A percentile compares a stretch with the other conserved stretches of the same genome.
phyloP scores from a whole-genome alignment of 2,329 filamentous ascomycete genomes.

The Pseudogymnoascus sp. region DNA sequence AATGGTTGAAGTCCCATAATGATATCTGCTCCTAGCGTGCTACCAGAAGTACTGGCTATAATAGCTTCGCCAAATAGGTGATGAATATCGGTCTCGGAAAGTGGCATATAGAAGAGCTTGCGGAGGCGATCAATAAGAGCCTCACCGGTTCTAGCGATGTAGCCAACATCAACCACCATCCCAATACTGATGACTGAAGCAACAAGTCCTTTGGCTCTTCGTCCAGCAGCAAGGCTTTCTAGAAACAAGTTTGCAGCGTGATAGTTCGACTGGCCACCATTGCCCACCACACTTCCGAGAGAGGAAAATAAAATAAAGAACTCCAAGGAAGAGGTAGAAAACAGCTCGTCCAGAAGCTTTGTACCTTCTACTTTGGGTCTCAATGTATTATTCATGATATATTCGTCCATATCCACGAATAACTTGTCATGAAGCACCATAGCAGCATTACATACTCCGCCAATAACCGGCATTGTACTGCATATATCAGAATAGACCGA shows the following conservation, averaged over 20 bases:
- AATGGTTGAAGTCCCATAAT: not conserved
- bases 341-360: conserved; percentile 27
- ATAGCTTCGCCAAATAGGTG: conserved; percentile 5
- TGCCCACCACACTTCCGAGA: conserved; percentile 29
- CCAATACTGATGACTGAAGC: conserved; percentile 25
- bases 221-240: conserved; percentile 23
- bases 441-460: conserved; percentile 36
- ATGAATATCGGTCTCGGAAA: not conserved
- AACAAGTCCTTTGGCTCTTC: conserved; percentile 23
- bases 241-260: conserved; percentile 34
- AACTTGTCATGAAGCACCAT: conserved; percentile 35
- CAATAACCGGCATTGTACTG: conserved; percentile 26
- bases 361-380: conserved; percentile 31
- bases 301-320: conserved; percentile 39
- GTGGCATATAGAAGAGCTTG: not conserved
- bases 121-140: not conserved
- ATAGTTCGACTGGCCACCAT: conserved; percentile 33
- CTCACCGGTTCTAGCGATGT: conserved; percentile 13
- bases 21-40: not conserved
- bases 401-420: conserved; percentile 25
- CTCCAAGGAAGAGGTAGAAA: conserved; percentile 27
- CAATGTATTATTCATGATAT: conserved; percentile 22
- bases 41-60: not conserved
- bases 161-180: conserved; percentile 23
- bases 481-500: conserved; percentile 17